phyloP scores from a whole-genome alignment of 176 grass and related monocot genomes.

The Triticum timopheevii region DNA sequence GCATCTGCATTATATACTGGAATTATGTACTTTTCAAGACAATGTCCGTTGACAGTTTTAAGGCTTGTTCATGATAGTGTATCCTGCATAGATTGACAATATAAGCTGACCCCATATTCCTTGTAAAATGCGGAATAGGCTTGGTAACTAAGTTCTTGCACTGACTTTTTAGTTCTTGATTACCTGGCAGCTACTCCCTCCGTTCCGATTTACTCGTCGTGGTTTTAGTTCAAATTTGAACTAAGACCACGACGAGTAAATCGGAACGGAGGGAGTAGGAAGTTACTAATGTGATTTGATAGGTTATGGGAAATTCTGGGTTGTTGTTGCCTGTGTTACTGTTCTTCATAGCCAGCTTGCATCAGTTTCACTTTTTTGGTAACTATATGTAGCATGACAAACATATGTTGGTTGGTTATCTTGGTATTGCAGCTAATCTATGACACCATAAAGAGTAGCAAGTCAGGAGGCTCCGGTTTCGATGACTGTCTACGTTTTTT shows the following conservation, averaged over 20 bases:
- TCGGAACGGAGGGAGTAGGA: too few relatives aligned
- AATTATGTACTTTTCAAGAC: constrained; percentile 17
- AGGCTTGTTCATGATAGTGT: not conserved
- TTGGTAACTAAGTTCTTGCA: not conserved
- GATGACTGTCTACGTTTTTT: constrained; percentile 83
- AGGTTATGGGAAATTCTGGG: constrained; percentile 5
- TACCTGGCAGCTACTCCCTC: not conserved
- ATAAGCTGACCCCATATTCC: not conserved
- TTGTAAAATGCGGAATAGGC: not conserved
- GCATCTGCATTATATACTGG: constrained; percentile 7
- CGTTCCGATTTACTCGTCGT: too few relatives aligned
- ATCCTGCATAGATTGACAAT: constrained; percentile 3
- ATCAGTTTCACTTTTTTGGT: constrained; percentile 10
- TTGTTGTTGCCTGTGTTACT: not conserved
- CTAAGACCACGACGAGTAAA: too few relatives aligned
- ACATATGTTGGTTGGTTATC: constrained; percentile 17
- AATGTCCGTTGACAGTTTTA: not conserved
- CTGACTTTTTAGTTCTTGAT: not conserved
- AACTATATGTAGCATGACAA: not conserved
- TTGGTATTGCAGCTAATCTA: constrained; percentile 80
- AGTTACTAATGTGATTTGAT: constrained; percentile 4
- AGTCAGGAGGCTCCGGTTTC: constrained; percentile 73
- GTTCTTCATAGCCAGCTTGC: not conserved
- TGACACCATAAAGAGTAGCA: constrained; percentile 79
- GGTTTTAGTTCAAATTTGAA: too few relatives aligned